These are phyloP conservation scores for Cubamyces lactineus DNA, from an alignment of 768 basidiomycete genomes.

Conservation along the genomic window DNA sequence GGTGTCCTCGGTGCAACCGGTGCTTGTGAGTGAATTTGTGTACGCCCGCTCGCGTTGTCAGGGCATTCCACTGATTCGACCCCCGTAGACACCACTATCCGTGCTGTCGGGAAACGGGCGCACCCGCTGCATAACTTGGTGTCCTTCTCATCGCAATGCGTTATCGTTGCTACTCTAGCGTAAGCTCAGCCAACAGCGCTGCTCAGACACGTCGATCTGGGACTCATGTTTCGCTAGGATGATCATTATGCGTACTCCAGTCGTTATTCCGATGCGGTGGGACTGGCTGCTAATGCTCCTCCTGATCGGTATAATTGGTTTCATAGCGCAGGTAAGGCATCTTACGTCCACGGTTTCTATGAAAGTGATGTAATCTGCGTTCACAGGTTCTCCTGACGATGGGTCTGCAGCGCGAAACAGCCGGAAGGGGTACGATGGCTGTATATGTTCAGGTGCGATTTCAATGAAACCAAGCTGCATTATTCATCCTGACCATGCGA, in stretches of 20 bases:
- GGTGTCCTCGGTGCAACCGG: conserved; percentile 69
- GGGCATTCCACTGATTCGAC: background rate
- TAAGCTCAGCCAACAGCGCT: conserved; percentile 12
- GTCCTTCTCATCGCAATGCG: conserved; percentile 65
- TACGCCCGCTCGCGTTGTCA: background rate
- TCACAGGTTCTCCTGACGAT: conserved; percentile 56
- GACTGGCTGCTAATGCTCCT: conserved; percentile 51
- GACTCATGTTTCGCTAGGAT: conserved; percentile 40
- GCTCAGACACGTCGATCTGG: background rate
- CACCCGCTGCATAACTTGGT: conserved; percentile 73
- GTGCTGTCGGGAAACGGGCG: conserved; percentile 76
- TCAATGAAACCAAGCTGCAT: background rate
- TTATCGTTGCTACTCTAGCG: conserved; percentile 43
- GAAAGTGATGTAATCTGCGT: no score
- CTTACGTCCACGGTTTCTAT: background rate
- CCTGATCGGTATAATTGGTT: conserved; percentile 57
- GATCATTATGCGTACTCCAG: conserved; percentile 40
- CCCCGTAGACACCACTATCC: conserved; percentile 49
- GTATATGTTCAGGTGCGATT: conserved; percentile 55
- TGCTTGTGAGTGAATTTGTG: conserved; percentile 56
- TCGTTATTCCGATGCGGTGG: conserved; percentile 49
- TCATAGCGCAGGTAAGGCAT: conserved; percentile 44
- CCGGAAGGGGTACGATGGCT: conserved; percentile 62
- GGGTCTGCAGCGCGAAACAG: conserved; percentile 68
- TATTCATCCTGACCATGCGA: background rate